These are phyloP conservation scores for Achaetomiella virescens DNA, from an alignment of 495 filamentous ascomycete genomes.

Conservation along the genomic window DNA sequence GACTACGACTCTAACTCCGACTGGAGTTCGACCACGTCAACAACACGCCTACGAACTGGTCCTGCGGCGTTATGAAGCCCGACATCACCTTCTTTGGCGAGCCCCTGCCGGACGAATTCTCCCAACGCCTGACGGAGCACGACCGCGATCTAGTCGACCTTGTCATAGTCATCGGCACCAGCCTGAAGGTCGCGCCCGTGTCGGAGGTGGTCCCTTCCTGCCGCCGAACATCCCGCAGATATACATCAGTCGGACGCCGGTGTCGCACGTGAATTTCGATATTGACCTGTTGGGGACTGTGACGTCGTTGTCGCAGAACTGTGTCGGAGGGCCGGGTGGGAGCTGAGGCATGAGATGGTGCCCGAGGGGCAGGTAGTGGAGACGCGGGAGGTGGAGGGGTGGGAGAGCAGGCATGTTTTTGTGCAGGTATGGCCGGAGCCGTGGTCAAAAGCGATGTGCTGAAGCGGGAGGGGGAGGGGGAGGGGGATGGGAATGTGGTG, in stretches of 20 bases:
- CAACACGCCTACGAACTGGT: slow-evolving; percentile 44
- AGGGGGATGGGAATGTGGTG: not conserved
- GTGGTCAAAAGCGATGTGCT: not conserved
- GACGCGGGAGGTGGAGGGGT: slow-evolving; percentile 54
- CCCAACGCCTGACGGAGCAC: slow-evolving; percentile 67
- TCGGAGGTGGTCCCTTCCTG: slow-evolving; percentile 81
- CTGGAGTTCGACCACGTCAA: slow-evolving; percentile 47
- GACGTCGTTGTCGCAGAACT: slow-evolving; percentile 88
- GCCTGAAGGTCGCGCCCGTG: slow-evolving; percentile 92
- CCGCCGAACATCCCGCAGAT: slow-evolving; percentile 81
- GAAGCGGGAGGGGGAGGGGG: not conserved
- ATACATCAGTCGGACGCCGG: slow-evolving; percentile 84
- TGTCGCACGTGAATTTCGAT: slow-evolving; percentile 87
- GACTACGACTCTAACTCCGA: slow-evolving; percentile 69
- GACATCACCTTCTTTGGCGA: slow-evolving; percentile 99
- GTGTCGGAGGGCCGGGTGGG: slow-evolving; percentile 78
- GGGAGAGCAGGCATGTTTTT: slow-evolving; percentile 60
- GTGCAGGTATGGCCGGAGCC: slow-evolving; percentile 23
- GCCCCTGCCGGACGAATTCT: slow-evolving; percentile 75
- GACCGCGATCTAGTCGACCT: slow-evolving; percentile 77
- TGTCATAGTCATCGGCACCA: slow-evolving; percentile 95
- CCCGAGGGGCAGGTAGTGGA: slow-evolving; percentile 57
- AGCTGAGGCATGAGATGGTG: slow-evolving; percentile 83
- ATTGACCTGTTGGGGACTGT: slow-evolving; percentile 92
- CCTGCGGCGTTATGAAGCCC: slow-evolving; percentile 89